Conservation (phyloP, 768 basidiomycete species). For the Trametes cinnabarina region DNA sequence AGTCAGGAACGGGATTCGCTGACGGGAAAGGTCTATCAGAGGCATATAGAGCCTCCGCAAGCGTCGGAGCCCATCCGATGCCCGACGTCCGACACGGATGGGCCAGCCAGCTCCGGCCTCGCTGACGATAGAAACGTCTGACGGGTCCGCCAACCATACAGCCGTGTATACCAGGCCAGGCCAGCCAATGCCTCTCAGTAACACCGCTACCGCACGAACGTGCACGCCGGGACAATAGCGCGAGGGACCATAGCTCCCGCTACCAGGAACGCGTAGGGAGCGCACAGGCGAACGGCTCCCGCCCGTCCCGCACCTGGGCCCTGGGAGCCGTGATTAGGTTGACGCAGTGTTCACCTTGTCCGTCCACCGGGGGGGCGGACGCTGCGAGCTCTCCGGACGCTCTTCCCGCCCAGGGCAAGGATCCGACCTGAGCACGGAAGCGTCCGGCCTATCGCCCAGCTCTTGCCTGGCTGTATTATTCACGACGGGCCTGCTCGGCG, state of each 20-base stretch:
- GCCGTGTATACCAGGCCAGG: too few relatives aligned
- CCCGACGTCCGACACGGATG: background rate
- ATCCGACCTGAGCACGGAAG: background rate
- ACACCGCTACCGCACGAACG: too few relatives aligned
- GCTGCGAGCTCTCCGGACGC: background rate
- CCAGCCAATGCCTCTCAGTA: too few relatives aligned
- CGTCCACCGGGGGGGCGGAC: background rate
- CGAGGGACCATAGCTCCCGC: too few relatives aligned
- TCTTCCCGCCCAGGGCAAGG: background rate
- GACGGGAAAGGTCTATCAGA: background rate
- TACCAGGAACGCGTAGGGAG: too few relatives aligned
- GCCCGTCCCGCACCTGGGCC: background rate
- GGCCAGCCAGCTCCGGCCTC: constrained; percentile 4
- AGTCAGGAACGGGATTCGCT: too few relatives aligned
- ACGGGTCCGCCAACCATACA: too few relatives aligned
- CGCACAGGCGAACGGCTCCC: background rate
- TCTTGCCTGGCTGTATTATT: background rate
- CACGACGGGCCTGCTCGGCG: too few relatives aligned
- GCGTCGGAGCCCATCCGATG: background rate
- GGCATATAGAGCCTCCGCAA: too few relatives aligned
- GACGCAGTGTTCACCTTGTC: background rate
- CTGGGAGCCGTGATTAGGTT: background rate
- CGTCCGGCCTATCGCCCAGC: background rate
- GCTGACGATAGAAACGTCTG: background rate
- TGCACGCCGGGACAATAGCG: too few relatives aligned